Conservation (phyloP, 805 yeast genomes). For the Saturnispora zaruensis region DNA sequence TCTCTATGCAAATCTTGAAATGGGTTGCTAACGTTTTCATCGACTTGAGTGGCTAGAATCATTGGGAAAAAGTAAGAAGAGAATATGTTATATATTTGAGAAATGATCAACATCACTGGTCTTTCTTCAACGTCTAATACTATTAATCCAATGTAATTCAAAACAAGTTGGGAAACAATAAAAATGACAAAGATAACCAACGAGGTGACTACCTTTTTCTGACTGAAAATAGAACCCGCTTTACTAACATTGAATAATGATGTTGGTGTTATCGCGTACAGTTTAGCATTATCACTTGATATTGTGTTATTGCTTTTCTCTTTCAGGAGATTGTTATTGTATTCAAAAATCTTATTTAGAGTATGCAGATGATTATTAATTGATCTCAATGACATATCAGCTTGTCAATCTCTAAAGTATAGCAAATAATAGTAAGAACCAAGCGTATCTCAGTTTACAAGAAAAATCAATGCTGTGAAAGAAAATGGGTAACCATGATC, state of each 20-base stretch:
- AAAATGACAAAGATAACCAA: constrained; percentile 17
- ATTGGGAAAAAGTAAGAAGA: constrained; percentile 24
- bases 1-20: constrained; percentile 20
- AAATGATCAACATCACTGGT: constrained; percentile 18
- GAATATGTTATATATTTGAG: constrained; percentile 20
- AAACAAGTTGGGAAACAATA: constrained; percentile 21
- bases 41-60: constrained; percentile 16
- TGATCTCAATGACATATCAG: background rate
- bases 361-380: background rate
- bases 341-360: background rate
- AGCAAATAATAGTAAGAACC: no score
- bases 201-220: constrained; percentile 16
- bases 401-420: background rate
- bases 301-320: background rate
- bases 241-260: constrained; percentile 15
- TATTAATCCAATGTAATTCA: constrained; percentile 25
- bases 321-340: background rate
- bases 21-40: constrained; percentile 21
- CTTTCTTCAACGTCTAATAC: constrained; percentile 21
- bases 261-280: constrained; percentile 2
- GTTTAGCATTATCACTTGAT: background rate
- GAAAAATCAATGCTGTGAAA: background rate
- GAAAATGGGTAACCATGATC: background rate
- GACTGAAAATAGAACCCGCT: constrained; percentile 23
- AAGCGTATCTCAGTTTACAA: no score